Conservation (phyloP, 1,139 yeast genomes). For the Taphrina flavorubra region DNA sequence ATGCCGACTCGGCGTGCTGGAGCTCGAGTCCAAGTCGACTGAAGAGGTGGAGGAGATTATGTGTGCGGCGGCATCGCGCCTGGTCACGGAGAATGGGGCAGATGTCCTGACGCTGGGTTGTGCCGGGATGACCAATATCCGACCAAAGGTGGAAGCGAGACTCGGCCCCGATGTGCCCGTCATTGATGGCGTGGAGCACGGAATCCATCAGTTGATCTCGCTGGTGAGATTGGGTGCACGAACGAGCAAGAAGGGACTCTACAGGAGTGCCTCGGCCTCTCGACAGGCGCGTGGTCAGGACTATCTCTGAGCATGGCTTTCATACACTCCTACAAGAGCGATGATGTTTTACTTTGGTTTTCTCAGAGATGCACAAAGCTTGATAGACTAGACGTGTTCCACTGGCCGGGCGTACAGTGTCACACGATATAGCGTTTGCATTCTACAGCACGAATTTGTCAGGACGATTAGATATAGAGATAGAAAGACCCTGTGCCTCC, state of each 20-base stretch:
- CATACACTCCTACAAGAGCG: too few species aligned
- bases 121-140: constrained; percentile 53
- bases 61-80: constrained; percentile 48
- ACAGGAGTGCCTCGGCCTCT: constrained; percentile 17
- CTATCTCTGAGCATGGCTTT: background rate
- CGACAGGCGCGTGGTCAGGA: constrained; percentile 7
- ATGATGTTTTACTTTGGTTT: too few species aligned
- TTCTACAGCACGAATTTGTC: too few species aligned
- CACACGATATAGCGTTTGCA: too few species aligned
- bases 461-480: too few species aligned
- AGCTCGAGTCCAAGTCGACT: constrained; percentile 48
- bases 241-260: constrained; percentile 36
- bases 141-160: constrained; percentile 47
- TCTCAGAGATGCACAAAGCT: too few species aligned
- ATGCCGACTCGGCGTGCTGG: constrained; percentile 52
- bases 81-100: constrained; percentile 50
- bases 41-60: constrained; percentile 44
- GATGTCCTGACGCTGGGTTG: constrained; percentile 50
- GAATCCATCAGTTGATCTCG: constrained; percentile 48
- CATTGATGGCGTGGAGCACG: constrained; percentile 52
- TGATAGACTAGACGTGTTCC: too few species aligned
- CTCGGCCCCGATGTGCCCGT: constrained; percentile 49
- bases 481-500: too few species aligned
- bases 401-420: too few species aligned
- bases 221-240: constrained; percentile 43